Evolutionary conservation across 2,329 filamentous ascomycete genomes (phyloP).

Genomic region (Chlorencoelia australis): DNA sequence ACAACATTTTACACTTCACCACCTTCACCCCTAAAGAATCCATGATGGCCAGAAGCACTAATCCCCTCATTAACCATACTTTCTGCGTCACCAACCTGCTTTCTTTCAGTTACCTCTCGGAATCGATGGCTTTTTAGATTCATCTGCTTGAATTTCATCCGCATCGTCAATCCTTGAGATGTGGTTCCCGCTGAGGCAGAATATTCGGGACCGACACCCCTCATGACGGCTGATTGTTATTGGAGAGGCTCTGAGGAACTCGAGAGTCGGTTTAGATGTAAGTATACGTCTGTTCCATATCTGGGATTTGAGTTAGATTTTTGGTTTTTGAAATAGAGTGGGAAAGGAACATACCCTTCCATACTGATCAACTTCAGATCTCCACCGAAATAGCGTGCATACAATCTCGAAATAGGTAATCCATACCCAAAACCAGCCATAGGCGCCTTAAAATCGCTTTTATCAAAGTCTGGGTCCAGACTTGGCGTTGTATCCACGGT

Average conservation of each 20-base stretch:
- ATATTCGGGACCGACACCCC: slow-evolving; percentile 36
- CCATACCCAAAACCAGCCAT: slow-evolving; percentile 99
- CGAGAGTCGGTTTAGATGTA: slow-evolving; percentile 90
- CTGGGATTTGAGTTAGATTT: slow-evolving; percentile 36
- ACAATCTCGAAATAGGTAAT: slow-evolving; percentile 83
- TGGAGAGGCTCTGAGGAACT: slow-evolving; percentile 93
- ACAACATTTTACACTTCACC: slow-evolving; percentile 24
- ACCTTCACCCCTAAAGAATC: slow-evolving; percentile 26
- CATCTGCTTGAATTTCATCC: slow-evolving; percentile 41
- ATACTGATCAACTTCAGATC: slow-evolving; percentile 97
- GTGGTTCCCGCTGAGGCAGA: slow-evolving; percentile 17
- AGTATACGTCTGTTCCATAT: slow-evolving; percentile 96
- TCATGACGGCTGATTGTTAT: slow-evolving; percentile 78
- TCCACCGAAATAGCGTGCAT: slow-evolving; percentile 94
- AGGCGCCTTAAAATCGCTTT: slow-evolving; percentile 97
- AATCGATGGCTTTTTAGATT: slow-evolving; percentile 61
- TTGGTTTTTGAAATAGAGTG: slow-evolving; percentile 1
- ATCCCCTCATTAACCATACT: slow-evolving; percentile 52
- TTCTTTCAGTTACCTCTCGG: slow-evolving; percentile 70
- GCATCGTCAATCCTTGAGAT: slow-evolving; percentile 54
- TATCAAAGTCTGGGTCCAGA: slow-evolving; percentile 94
- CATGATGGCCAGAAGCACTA: slow-evolving; percentile 20
- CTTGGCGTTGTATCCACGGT: slow-evolving; percentile 94
- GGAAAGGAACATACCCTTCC: slow-evolving; percentile 69
- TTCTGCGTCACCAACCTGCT: slow-evolving; percentile 84